phyloP scores from a whole-genome alignment of 139 green algal genomes.

The Ulvella scutata region DNA sequence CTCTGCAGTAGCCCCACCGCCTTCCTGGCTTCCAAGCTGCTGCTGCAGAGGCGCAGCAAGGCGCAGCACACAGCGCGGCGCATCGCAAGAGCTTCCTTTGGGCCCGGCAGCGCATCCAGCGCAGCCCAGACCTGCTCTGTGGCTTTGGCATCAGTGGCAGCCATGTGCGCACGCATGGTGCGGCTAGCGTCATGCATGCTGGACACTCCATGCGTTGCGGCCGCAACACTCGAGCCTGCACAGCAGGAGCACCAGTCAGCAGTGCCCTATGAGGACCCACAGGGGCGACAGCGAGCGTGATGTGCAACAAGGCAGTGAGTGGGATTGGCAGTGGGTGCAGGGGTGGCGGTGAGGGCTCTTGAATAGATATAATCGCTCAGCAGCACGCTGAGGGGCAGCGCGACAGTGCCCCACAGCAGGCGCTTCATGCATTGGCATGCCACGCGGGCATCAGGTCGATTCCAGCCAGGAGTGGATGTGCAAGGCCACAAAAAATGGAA shows the following conservation, averaged over 20 bases:
- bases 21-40: neutral
- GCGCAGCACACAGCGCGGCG: neutral
- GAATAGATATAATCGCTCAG: neutral
- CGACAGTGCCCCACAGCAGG: too few species aligned
- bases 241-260: neutral
- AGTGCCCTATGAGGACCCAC: neutral
- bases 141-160: neutral
- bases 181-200: neutral
- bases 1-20: neutral
- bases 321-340: neutral
- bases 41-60: neutral
- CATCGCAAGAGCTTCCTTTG: neutral
- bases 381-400: neutral
- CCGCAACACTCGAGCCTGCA: neutral
- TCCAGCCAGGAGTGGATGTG: too few species aligned
- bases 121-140: neutral
- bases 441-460: too few species aligned
- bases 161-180: neutral
- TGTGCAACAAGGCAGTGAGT: neutral
- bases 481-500: too few species aligned
- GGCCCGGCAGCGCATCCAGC: neutral
- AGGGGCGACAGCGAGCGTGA: neutral
- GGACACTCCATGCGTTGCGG: neutral
- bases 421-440: too few species aligned
- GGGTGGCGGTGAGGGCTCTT: neutral